phyloP scores from a whole-genome alignment of 73 alveolate genomes.

The Paramecium pentaurelia region DNA sequence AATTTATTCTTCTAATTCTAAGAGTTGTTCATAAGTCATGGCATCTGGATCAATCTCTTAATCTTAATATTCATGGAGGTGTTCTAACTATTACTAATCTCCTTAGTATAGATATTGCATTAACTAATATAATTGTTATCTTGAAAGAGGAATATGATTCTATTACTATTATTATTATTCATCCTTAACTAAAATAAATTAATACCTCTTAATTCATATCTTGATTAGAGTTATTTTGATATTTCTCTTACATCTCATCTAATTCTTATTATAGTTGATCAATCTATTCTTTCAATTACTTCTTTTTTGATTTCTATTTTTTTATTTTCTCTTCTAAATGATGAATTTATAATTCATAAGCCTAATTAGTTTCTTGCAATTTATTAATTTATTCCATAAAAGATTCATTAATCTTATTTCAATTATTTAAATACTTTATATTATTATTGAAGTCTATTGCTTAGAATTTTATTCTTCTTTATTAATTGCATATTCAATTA shows the following conservation, averaged over 20 bases:
- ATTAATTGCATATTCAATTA: slow-evolving; percentile 30
- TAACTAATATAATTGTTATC: not conserved
- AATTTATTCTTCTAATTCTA: slow-evolving; percentile 38
- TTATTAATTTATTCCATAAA: not conserved
- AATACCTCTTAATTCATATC: not conserved
- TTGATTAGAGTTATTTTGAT: not conserved
- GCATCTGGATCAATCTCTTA: slow-evolving; percentile 45
- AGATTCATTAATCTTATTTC: not conserved
- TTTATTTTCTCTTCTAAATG: not conserved
- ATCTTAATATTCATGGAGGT: slow-evolving; percentile 3
- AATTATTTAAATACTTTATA: not conserved
- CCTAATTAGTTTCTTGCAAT: not conserved
- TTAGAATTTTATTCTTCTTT: slow-evolving; percentile 11
- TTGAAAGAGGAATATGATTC: not conserved
- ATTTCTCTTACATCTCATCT: not conserved
- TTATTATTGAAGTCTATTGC: not conserved
- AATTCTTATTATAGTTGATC: not conserved
- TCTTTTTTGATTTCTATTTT: not conserved
- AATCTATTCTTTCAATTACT: slow-evolving; percentile 10
- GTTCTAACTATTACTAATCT: not conserved
- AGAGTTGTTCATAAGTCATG: slow-evolving; percentile 38
- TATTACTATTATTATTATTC: not conserved
- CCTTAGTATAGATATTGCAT: slow-evolving; percentile 27
- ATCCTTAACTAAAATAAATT: not conserved
- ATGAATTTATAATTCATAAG: not conserved